phyloP scores from a whole-genome alignment of 1,284 basidiomycete genomes.

The Fomitopsis schrenkii region DNA sequence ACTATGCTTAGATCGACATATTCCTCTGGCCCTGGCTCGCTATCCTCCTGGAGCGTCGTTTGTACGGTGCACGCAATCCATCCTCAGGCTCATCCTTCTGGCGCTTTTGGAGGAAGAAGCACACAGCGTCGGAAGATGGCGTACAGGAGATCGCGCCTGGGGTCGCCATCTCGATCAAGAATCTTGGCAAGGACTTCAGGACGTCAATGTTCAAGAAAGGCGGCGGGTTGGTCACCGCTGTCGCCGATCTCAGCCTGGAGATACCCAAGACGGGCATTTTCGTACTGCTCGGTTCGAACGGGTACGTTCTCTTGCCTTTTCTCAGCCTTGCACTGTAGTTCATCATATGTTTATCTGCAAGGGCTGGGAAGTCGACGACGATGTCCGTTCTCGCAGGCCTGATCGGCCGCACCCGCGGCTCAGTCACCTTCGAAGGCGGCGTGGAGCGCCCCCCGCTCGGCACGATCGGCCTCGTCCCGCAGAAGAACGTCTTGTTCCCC shows the following conservation, averaged over 20 bases:
- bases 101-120: constrained; percentile 23
- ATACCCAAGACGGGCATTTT: constrained; percentile 71
- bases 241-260: constrained; percentile 59
- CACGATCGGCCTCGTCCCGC: constrained; percentile 72
- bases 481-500: constrained; percentile 80
- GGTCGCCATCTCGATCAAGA: constrained; percentile 55
- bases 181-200: constrained; percentile 55
- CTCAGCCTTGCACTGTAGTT: background rate
- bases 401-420: constrained; percentile 53
- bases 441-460: constrained; percentile 50
- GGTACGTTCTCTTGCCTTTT: constrained; percentile 36
- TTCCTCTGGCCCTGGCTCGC: constrained; percentile 71
- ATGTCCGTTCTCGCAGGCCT: constrained; percentile 67
- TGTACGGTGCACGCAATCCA: constrained; percentile 56
- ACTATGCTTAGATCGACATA: constrained; percentile 48
- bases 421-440: constrained; percentile 60
- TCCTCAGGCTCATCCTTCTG: constrained; percentile 20
- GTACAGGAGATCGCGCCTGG: constrained; percentile 31
- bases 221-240: constrained; percentile 49
- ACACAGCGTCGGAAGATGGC: constrained; percentile 13
- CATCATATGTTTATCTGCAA: constrained; percentile 19
- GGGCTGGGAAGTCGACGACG: constrained; percentile 77
- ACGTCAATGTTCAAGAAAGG: constrained; percentile 36
- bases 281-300: constrained; percentile 72
- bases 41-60: constrained; percentile 48